Percentiles rank a stretch among this genome's conserved stretches.
Evolutionary conservation across 306 rosid genomes (phyloP).

Genomic region (Gastrolobium villosum): DNA sequence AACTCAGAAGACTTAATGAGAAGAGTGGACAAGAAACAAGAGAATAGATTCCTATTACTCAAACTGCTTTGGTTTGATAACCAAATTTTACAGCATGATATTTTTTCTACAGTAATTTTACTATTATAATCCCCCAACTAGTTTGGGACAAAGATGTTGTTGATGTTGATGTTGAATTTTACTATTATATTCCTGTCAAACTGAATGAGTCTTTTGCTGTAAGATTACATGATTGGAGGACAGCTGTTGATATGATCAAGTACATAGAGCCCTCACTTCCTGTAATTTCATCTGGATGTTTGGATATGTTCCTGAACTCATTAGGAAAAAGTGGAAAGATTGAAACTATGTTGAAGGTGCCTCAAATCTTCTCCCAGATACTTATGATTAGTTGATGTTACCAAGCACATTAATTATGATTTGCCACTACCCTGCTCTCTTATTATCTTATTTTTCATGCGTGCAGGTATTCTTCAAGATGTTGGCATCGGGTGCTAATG

Average conservation of each 20-base stretch:
- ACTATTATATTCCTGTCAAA: conserved; percentile 34
- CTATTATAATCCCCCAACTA: conserved; percentile 5
- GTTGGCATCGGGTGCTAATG: conserved; percentile 71
- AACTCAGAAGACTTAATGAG: neutral
- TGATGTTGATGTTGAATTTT: conserved; percentile 12
- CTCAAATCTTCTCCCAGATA: conserved; percentile 22
- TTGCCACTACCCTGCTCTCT: conserved; percentile 41
- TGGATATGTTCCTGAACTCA: conserved; percentile 76
- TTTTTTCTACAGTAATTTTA: conserved; percentile 42
- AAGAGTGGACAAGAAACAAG: conserved; percentile 13
- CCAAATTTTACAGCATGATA: conserved; percentile 24
- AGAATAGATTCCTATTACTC: conserved; percentile 22
- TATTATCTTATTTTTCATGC: conserved; percentile 26
- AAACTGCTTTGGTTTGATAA: conserved; percentile 40
- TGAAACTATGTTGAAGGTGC: conserved; percentile 90
- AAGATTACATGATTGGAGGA: conserved; percentile 92
- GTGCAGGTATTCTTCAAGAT: conserved; percentile 86
- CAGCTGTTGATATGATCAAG: conserved; percentile 72
- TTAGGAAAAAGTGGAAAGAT: conserved; percentile 90
- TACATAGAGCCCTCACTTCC: conserved; percentile 81
- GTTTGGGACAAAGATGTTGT: too few relatives aligned
- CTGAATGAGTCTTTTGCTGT: conserved; percentile 54
- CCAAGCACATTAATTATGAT: conserved; percentile 40
- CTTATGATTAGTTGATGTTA: conserved; percentile 38
- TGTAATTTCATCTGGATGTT: conserved; percentile 71